Evolutionary conservation across 2,329 filamentous ascomycete species (phyloP).

Genomic region (Elsinoe ampelina): DNA sequence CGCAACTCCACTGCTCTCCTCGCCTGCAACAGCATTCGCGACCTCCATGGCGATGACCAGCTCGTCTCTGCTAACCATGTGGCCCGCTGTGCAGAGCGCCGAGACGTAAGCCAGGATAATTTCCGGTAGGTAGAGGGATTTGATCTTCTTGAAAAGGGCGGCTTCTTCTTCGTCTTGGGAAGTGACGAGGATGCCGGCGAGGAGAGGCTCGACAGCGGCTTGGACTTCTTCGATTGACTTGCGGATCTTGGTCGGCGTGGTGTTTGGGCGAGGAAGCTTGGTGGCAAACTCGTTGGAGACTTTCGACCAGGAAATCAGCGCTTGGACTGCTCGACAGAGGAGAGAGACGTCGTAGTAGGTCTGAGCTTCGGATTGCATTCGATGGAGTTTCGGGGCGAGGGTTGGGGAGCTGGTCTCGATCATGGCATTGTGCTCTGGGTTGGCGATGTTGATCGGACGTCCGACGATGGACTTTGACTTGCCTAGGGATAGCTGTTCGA

Average conservation of each 20-base stretch:
- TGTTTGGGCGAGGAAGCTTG: conserved; percentile 17
- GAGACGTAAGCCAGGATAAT: conserved; percentile 74
- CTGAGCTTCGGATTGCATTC: conserved; percentile 23
- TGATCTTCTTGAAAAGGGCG: conserved; percentile 54
- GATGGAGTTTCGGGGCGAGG: conserved; percentile 17
- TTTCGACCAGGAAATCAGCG: conserved; percentile 35
- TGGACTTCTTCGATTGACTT: conserved; percentile 32
- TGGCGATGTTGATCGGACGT: conserved; percentile 31
- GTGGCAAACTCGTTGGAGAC: conserved; percentile 29
- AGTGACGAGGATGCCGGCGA: conserved; percentile 25
- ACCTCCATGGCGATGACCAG: conserved; percentile 82
- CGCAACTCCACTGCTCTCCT: conserved; percentile 25
- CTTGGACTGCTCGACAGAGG: conserved; percentile 33
- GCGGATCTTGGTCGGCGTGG: conserved; percentile 25
- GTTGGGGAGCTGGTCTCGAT: conserved; percentile 13
- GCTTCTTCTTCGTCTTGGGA: conserved; percentile 42
- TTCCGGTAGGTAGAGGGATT: conserved; percentile 75
- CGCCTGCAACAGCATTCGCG: conserved; percentile 58
- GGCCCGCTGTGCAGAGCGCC: conserved; percentile 70
- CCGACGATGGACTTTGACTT: conserved; percentile 35
- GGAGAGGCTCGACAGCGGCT: conserved; percentile 30
- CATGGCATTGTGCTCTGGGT: conserved; percentile 17
- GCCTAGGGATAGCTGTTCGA: conserved; percentile 35
- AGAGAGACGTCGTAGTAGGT: conserved; percentile 36
- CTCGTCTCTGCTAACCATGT: conserved; percentile 62